Conservation (phyloP, 176 grass and related monocot genomes). For the Chloris gayana region DNA sequence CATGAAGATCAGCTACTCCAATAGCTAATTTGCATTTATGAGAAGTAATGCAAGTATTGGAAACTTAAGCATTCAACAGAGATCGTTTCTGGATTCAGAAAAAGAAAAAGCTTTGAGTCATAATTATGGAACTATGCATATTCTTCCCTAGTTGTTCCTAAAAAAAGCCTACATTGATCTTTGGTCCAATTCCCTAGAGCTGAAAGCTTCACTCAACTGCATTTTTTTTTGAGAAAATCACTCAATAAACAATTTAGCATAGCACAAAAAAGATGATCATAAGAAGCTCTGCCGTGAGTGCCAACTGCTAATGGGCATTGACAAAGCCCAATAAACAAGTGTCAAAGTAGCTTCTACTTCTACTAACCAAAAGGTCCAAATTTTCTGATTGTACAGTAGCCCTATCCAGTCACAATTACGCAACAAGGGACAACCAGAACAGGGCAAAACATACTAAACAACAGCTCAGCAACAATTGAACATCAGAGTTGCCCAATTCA, state of each 20-base stretch:
- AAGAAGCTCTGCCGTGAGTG: neutral
- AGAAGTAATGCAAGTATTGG: constrained; percentile 8
- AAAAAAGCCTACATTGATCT: neutral
- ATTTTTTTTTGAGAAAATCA: too few relatives aligned
- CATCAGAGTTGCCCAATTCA: constrained; percentile 22
- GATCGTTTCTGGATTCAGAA: neutral
- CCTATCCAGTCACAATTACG: neutral
- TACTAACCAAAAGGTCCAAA: constrained; percentile 5
- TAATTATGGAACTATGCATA: constrained; percentile 13
- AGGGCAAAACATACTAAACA: neutral
- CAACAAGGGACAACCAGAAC: neutral
- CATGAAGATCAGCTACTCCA: constrained; percentile 11
- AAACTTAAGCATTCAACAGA: neutral
- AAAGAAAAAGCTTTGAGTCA: neutral
- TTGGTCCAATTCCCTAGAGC: neutral
- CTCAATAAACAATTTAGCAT: neutral
- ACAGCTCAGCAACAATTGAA: neutral
- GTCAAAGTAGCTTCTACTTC: neutral
- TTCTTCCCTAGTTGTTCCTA: neutral
- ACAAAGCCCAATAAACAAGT: neutral
- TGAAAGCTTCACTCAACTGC: constrained; percentile 1
- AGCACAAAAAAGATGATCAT: neutral
- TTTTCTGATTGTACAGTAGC: neutral
- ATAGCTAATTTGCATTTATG: constrained; percentile 21
- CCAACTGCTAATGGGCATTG: neutral